phyloP scores from a whole-genome alignment of 75 land plant species.

The Adiantum capillusveneris region DNA sequence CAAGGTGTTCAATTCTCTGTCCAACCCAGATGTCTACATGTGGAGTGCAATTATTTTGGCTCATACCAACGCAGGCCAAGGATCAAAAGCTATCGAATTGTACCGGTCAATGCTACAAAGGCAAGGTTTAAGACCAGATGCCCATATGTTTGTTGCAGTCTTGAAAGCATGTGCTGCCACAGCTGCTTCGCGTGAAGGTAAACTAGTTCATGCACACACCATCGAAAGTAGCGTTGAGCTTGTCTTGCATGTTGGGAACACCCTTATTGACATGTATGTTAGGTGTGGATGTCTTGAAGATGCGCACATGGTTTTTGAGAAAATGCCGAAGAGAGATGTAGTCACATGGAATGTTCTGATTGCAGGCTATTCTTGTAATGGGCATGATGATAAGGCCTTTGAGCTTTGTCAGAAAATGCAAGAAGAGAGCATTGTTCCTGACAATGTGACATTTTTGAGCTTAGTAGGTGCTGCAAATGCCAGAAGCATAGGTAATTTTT shows the following conservation, averaged over 20 bases:
- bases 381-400: slow-evolving; percentile 2
- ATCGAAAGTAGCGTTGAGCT: slow-evolving; percentile 32
- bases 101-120: not conserved
- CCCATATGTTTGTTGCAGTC: slow-evolving; percentile 4
- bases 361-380: slow-evolving; percentile 9
- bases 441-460: slow-evolving; percentile 4
- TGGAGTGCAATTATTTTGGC: slow-evolving; percentile 13
- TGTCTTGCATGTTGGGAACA: slow-evolving; percentile 20
- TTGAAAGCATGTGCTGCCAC: slow-evolving; percentile 9
- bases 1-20: not conserved
- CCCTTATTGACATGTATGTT: slow-evolving; percentile 13
- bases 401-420: slow-evolving; percentile 6
- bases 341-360: slow-evolving; percentile 25
- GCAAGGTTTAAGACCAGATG: slow-evolving; percentile 2
- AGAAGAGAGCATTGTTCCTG: slow-evolving; percentile 5
- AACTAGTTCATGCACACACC: slow-evolving; percentile 48
- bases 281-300: slow-evolving; percentile 7
- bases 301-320: slow-evolving; percentile 24
- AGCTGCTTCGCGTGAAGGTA: slow-evolving; percentile 38
- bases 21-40: not conserved
- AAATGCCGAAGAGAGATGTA: slow-evolving; percentile 19
- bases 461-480: not conserved
- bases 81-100: not conserved
- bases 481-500: not conserved
- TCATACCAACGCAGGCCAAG: not conserved